Conservation (phyloP, 1,139 yeast species). For the Diutina catenulata region DNA sequence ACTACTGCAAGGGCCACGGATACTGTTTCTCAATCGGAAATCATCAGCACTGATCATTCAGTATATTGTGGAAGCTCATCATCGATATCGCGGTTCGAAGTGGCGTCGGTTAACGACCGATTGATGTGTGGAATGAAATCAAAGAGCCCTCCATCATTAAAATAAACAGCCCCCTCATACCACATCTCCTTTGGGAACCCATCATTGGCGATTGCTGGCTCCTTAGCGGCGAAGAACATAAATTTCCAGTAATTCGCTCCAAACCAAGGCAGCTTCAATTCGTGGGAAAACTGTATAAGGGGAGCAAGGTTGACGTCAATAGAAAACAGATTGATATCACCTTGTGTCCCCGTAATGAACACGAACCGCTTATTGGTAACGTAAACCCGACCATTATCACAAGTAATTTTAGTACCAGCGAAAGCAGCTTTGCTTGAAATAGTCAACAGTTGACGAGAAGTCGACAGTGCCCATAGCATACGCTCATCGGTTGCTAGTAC, state of each 20-base stretch:
- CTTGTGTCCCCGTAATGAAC: conserved; percentile 23
- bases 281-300: conserved; percentile 18
- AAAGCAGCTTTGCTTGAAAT: not conserved
- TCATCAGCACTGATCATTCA: too few relatives aligned
- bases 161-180: conserved; percentile 26
- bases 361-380: conserved; percentile 26
- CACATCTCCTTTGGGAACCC: conserved; percentile 31
- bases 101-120: conserved; percentile 18
- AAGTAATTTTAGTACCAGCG: conserved; percentile 1
- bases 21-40: too few relatives aligned
- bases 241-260: conserved; percentile 42
- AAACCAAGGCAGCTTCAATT: conserved; percentile 40
- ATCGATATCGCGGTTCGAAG: conserved; percentile 28
- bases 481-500: not conserved
- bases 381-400: conserved; percentile 21
- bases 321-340: conserved; percentile 27
- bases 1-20: too few relatives aligned
- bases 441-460: not conserved
- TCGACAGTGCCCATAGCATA: not conserved
- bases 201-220: conserved; percentile 23
- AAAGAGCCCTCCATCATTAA: conserved; percentile 39
- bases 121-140: conserved; percentile 22
- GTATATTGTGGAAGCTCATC: conserved; percentile 33
- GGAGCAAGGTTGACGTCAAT: conserved; percentile 16
- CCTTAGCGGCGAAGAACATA: conserved; percentile 22